phyloP scores from a whole-genome alignment of 768 basidiomycete species.

The Cystofilobasidium macerans region DNA sequence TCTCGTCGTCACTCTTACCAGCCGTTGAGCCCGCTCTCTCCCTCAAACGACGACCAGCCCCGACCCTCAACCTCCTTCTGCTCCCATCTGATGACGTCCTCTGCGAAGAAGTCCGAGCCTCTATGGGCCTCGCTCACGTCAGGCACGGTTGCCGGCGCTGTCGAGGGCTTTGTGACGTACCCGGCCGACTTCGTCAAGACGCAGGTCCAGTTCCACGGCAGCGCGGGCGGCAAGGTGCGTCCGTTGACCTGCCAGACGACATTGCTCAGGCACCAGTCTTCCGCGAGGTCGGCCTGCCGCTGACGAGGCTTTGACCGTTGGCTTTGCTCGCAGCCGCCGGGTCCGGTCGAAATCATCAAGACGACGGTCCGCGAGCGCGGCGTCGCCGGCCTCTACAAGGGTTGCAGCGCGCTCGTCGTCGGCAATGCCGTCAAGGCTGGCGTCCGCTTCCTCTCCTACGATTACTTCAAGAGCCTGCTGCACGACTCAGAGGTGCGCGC shows the following conservation, averaged over 20 bases:
- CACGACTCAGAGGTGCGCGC: conserved; percentile 65
- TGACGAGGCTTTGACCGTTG: not conserved
- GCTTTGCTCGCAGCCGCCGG: conserved; percentile 52
- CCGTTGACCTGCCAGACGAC: not conserved
- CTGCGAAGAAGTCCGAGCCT: conserved; percentile 7
- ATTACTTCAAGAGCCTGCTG: conserved; percentile 72
- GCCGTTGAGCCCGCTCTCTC: too few species aligned
- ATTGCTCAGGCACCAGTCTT: too few species aligned
- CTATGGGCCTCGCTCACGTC: conserved; percentile 57
- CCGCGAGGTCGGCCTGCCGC: too few species aligned
- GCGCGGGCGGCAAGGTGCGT: conserved; percentile 32
- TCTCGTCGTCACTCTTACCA: too few species aligned
- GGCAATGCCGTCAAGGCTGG: conserved; percentile 92
- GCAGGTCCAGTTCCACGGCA: conserved; percentile 76
- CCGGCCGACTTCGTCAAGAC: conserved; percentile 66
- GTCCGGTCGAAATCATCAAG: conserved; percentile 61
- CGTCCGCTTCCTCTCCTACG: conserved; percentile 89
- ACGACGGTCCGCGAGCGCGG: conserved; percentile 67
- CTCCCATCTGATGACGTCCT: too few species aligned
- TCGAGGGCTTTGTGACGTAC: conserved; percentile 51
- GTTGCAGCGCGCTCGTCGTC: conserved; percentile 74
- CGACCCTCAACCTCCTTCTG: too few species aligned
- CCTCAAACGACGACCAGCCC: too few species aligned
- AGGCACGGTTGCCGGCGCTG: conserved; percentile 79
- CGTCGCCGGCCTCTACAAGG: conserved; percentile 77